These are phyloP conservation scores for Fragaria ananassa DNA, from an alignment of 306 rosid genomes.

Conservation along the genomic window DNA sequence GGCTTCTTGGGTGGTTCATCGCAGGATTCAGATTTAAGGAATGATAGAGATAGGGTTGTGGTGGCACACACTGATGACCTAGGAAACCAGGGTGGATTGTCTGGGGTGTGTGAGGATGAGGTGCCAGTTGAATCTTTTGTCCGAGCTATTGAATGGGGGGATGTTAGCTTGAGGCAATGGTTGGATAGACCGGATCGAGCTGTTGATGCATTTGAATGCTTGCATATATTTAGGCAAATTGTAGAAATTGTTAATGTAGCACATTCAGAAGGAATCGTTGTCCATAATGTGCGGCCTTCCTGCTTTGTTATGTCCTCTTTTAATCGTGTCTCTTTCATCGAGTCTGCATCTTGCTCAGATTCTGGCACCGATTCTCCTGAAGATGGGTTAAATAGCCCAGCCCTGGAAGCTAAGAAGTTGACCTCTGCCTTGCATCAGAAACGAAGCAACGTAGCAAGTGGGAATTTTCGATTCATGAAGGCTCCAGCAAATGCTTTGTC, in stretches of 20 bases:
- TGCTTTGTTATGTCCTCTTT: constrained; percentile 95
- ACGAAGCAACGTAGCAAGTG: constrained; percentile 48
- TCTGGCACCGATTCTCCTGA: constrained; percentile 81
- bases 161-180: constrained; percentile 94
- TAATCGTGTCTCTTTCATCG: constrained; percentile 85
- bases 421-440: constrained; percentile 45
- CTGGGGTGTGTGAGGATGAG: constrained; percentile 62
- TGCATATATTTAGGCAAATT: constrained; percentile 84
- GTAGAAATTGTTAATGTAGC: constrained; percentile 74
- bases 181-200: constrained; percentile 73
- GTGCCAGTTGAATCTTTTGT: constrained; percentile 48
- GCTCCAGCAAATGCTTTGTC: constrained; percentile 54
- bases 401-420: constrained; percentile 43
- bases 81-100: constrained; percentile 48
- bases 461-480: constrained; percentile 42
- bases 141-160: constrained; percentile 62
- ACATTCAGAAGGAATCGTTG: constrained; percentile 87
- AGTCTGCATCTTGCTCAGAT: constrained; percentile 91
- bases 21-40: constrained; percentile 41
- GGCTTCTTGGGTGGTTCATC: constrained; percentile 45
- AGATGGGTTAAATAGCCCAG: constrained; percentile 52
- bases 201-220: constrained; percentile 66
- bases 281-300: constrained; percentile 92
- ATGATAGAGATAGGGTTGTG: constrained; percentile 50
- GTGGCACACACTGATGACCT: constrained; percentile 40